Base-by-base conservation (phyloP, 495 filamentous ascomycete species). In the Haplographium delicatum region DNA sequence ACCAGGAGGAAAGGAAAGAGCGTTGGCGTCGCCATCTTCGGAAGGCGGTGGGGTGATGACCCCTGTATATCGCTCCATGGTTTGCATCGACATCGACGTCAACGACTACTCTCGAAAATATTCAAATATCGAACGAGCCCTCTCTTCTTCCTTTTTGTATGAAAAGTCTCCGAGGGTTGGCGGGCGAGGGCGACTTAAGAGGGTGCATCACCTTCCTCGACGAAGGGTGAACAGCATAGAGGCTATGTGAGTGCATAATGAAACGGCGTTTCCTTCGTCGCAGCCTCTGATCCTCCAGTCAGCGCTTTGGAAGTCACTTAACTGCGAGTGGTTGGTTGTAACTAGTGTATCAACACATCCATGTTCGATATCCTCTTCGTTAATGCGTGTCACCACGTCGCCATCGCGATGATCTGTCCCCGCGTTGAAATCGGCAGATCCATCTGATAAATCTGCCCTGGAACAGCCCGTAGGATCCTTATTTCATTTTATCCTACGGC, bases 341-440 rank as follows among this genome's bases (percentile, higher is more conserved):
- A 40, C 46, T 33, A 55, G 46, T 51, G 47, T 51, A 33, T 50
- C 47, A 56, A 22, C 2, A 10, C 16, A 56, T 56, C 47, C 53
- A 42, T 56, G 53, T 44, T 34, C 39, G n/a, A 45, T 38, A 50
- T 23, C 30, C 20, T 11, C 16, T 20, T 13, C 19, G 11, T 15
- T 43, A 35, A 48, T 42, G 16, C 34, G 13, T 49, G 22, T 39
- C 34, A 28, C 23, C 44, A 47, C 16, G 18, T 23, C 40, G 19
- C 16, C 35, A 18, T 23, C 9, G n/a, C 30, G 47, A 41, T 33
- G 15, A 31, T 41, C 47, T 11, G 41, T 50, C 24, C n/a, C n/a
- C 26, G 22, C 24, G 47, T 18, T 35, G 4, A 1, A 22, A 26
- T 2, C 5, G 10, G 35, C 7, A 19, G 35, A 22, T 24, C 28